These are phyloP conservation scores for Tephrocybe sp. DNA, from an alignment of 768 basidiomycete genomes.

Conservation along the genomic window DNA sequence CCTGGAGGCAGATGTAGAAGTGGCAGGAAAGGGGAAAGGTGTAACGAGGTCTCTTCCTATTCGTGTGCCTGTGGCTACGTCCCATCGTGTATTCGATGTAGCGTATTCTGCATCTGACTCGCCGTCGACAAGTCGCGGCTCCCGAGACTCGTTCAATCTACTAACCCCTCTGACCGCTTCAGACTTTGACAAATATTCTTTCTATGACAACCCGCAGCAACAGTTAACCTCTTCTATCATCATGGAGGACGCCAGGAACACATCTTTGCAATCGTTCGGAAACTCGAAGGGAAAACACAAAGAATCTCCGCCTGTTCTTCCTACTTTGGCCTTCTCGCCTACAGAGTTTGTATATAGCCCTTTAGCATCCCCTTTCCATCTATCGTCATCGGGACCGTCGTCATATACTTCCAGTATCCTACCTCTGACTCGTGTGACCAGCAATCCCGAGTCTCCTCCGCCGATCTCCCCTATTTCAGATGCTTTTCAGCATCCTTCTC, in stretches of 20 bases:
- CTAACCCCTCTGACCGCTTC: conserved; percentile 27
- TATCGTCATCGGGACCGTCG: conserved; percentile 39
- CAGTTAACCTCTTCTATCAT: conserved; percentile 18
- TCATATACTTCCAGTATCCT: conserved; percentile 30
- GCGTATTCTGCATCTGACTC: conserved; percentile 20
- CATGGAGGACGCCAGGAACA: conserved; percentile 1
- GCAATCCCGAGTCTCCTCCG: conserved; percentile 9
- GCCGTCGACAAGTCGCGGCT: conserved; percentile 24
- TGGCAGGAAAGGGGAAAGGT: conserved; percentile 54
- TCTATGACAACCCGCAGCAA: conserved; percentile 9
- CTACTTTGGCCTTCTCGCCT: conserved; percentile 63
- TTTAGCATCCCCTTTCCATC: conserved; percentile 34
- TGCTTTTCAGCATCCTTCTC: conserved; percentile 14
- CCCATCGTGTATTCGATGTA: conserved; percentile 42
- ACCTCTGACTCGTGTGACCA: conserved; percentile 7
- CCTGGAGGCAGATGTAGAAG: conserved; percentile 8
- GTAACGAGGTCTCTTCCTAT: conserved; percentile 56
- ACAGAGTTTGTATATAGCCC: conserved; percentile 50
- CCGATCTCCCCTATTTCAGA: conserved; percentile 11
- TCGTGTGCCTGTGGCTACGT: conserved; percentile 27
- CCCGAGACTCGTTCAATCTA: conserved; percentile 20
- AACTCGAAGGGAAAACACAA: conserved; percentile 57
- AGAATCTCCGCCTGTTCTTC: conserved; percentile 61
- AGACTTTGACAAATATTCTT: conserved; percentile 16
- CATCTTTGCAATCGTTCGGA: conserved; percentile 12